These are phyloP conservation scores for Phanerochaete carnosa DNA, from an alignment of 768 basidiomycete species.

Conservation along the genomic window DNA sequence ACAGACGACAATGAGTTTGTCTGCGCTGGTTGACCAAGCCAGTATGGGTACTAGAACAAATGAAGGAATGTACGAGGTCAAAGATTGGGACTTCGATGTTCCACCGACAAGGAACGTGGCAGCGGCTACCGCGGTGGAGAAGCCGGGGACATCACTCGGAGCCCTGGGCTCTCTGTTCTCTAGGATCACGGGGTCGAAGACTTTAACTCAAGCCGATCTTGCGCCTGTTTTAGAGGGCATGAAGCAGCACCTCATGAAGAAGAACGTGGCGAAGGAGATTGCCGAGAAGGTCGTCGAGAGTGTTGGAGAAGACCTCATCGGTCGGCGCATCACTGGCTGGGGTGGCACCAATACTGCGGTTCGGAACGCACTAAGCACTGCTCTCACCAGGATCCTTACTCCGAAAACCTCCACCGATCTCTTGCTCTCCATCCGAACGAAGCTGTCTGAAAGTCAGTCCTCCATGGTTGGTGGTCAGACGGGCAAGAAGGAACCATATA, in stretches of 20 bases:
- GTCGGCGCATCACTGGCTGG: slow-evolving; percentile 27
- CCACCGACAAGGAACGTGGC: slow-evolving; percentile 51
- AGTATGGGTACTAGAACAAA: slow-evolving; percentile 75
- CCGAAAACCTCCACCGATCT: slow-evolving; percentile 98
- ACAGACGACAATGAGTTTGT: slow-evolving; percentile 41
- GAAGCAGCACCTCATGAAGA: slow-evolving; percentile 98
- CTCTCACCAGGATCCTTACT: slow-evolving; percentile 90
- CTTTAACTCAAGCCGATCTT: slow-evolving; percentile 78
- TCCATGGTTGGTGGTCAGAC: background rate
- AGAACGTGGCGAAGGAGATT: slow-evolving; percentile 97
- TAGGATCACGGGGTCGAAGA: slow-evolving; percentile 80
- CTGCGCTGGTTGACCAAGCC: slow-evolving; percentile 60
- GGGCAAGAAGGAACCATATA: slow-evolving; percentile 75
- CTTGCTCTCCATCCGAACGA: slow-evolving; percentile 87
- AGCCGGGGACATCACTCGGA: slow-evolving; percentile 43
- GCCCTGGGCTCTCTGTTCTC: slow-evolving; percentile 78
- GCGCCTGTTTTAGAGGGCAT: slow-evolving; percentile 87
- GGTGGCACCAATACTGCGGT: slow-evolving; percentile 71
- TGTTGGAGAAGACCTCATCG: slow-evolving; percentile 86
- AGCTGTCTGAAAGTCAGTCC: slow-evolving; percentile 65
- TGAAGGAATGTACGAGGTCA: slow-evolving; percentile 73
- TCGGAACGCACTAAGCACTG: slow-evolving; percentile 74
- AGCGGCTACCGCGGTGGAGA: slow-evolving; percentile 19
- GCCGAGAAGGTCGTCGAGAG: slow-evolving; percentile 92
- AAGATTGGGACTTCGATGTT: slow-evolving; percentile 79